Evolutionary conservation across 1,139 yeast genomes (phyloP).

Genomic region (Pichiaceae sp.): DNA sequence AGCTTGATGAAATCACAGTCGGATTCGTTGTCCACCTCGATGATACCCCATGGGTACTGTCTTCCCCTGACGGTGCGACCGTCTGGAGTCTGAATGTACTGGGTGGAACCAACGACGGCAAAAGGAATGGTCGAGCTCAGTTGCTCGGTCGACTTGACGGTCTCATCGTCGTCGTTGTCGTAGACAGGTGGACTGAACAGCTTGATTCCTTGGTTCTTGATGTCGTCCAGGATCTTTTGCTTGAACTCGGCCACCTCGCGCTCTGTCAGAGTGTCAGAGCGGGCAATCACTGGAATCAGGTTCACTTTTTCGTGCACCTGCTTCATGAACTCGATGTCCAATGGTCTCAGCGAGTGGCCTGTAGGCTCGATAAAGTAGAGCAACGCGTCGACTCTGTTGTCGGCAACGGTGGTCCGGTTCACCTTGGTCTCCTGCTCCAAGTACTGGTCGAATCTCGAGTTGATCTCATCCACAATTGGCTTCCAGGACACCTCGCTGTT

Average conservation of each 20-base stretch:
- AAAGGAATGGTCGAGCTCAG: slow-evolving; percentile 75
- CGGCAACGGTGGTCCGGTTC: slow-evolving; percentile 62
- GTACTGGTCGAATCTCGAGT: slow-evolving; percentile 75
- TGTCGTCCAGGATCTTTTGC: slow-evolving; percentile 65
- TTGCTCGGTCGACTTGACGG: slow-evolving; percentile 54
- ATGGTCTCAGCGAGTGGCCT: slow-evolving; percentile 83
- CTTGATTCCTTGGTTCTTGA: slow-evolving; percentile 65
- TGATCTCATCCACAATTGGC: slow-evolving; percentile 88
- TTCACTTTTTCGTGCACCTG: slow-evolving; percentile 87
- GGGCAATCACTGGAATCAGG: slow-evolving; percentile 89
- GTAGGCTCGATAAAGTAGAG: slow-evolving; percentile 94
- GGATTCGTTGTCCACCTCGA: slow-evolving; percentile 90
- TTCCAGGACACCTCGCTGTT: slow-evolving; percentile 77
- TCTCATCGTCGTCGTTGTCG: slow-evolving; percentile 84
- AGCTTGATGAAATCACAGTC: slow-evolving; percentile 91
- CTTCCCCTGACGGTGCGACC: slow-evolving; percentile 89
- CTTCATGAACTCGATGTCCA: slow-evolving; percentile 86
- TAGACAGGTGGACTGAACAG: slow-evolving; percentile 73
- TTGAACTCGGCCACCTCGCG: slow-evolving; percentile 77
- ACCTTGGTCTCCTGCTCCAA: slow-evolving; percentile 87
- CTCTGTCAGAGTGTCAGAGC: slow-evolving; percentile 87
- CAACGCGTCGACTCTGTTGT: slow-evolving; percentile 80
- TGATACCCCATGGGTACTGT: slow-evolving; percentile 94
- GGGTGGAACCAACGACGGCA: slow-evolving; percentile 90
- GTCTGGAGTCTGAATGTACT: slow-evolving; percentile 60